Conservation (phyloP, 2,329 filamentous ascomycete species). For the Xylariomycetidae sp. region DNA sequence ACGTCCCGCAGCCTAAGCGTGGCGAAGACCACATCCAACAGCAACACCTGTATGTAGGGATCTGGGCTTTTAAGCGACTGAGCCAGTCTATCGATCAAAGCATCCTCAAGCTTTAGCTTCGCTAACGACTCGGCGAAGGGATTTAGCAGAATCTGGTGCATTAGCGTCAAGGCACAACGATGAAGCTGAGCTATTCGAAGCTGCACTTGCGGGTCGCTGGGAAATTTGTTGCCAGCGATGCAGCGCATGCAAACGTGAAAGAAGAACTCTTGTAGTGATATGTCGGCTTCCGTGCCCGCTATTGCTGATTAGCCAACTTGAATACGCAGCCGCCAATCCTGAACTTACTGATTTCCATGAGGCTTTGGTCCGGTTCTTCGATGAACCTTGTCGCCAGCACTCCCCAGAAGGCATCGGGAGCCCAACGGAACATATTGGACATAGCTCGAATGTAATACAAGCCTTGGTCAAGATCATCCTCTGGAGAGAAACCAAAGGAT, state of each 20-base stretch:
- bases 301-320: constrained; percentile 13
- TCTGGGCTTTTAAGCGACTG: constrained; percentile 56
- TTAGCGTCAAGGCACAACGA: constrained; percentile 61
- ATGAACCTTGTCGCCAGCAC: constrained; percentile 59
- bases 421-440: constrained; percentile 64
- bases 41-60: constrained; percentile 65
- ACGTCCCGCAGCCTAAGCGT: constrained; percentile 60
- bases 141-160: constrained; percentile 63
- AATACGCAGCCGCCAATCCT: constrained; percentile 15
- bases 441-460: constrained; percentile 73
- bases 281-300: constrained; percentile 49
- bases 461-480: constrained; percentile 69
- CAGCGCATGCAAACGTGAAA: constrained; percentile 60
- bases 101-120: constrained; percentile 61
- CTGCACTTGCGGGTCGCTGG: constrained; percentile 30
- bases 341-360: constrained; percentile 47
- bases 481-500: constrained; percentile 36
- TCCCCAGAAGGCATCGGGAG: constrained; percentile 64
- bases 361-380: constrained; percentile 37
- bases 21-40: constrained; percentile 73
- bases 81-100: constrained; percentile 62
- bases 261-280: constrained; percentile 63
- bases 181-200: constrained; percentile 61
- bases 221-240: constrained; percentile 39
- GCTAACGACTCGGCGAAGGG: constrained; percentile 54